Percentiles rank a stretch among this genome's conserved stretches.
Conservation (phyloP, 371 early-diverging fungal genomes). For the Mucor lusitanicus region DNA sequence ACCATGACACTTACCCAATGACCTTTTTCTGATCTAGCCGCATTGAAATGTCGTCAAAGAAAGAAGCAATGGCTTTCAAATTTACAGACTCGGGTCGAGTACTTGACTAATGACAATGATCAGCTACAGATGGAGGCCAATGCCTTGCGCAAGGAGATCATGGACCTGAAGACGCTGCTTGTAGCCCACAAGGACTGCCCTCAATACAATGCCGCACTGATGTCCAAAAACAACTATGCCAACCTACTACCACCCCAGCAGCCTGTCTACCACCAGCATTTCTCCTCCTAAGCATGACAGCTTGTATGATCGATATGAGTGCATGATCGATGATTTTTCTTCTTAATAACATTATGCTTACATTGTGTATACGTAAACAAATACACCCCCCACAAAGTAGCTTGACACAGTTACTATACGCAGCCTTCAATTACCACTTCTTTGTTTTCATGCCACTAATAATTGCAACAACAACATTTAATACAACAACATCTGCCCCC, state of each 20-base stretch:
- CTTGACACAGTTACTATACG: neutral
- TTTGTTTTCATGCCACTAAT: neutral
- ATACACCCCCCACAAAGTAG: neutral
- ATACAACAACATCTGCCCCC: neutral
- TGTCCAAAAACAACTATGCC: neutral
- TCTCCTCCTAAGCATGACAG: neutral
- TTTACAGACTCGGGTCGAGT: conserved; percentile 77
- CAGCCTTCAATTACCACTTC: neutral
- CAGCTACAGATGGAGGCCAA: conserved; percentile 65
- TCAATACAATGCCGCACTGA: conserved; percentile 8
- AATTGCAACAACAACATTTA: neutral
- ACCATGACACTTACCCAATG: neutral
- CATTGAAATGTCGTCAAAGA: conserved; percentile 87
- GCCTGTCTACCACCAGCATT: neutral
- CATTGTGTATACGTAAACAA: neutral
- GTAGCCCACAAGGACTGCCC: conserved; percentile 64
- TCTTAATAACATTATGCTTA: neutral
- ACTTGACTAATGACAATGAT: conserved; percentile 72
- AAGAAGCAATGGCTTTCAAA: conserved; percentile 85
- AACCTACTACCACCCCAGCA: neutral
- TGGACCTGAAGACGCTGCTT: conserved; percentile 44
- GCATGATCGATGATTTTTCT: neutral
- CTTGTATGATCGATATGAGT: neutral
- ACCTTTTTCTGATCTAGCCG: conserved; percentile 50
- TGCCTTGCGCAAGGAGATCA: conserved; percentile 68